Base-by-base conservation (phyloP, 2,329 filamentous ascomycete genomes). In the Neofusicoccum sp. region DNA sequence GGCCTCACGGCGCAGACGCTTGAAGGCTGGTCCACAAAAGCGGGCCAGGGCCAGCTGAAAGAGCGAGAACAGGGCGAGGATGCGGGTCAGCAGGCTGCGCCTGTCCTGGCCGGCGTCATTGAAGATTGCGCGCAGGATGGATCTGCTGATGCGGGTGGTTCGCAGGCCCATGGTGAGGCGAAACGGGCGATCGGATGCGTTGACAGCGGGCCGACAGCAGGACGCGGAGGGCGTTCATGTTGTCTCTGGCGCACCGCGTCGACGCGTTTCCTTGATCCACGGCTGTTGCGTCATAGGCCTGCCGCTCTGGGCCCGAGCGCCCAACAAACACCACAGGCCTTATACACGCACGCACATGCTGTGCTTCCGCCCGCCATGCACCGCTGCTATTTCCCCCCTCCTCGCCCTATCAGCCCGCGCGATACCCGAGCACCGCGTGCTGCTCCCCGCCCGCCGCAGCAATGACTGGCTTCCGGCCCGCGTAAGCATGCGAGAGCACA, bases 11-110 rank as follows among this genome's bases (percentile, higher is more conserved):
- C 85, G 78, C 9, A 87, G 73, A 12, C 76, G 77, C 7, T 71
- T 71, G 68, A 87, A 87, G 0, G 82, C 67, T 3, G 78, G 75
- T 2, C 76, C 73, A 6, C 79, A 74, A 64, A 79, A 78, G 49
- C 78, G 78, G 28, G 77, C 67, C 1, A 86, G 77, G 1, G 74
- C 70, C 4, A 85, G 75, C 54, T 78, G 74, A 69, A 81, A 82
- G 3, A 85, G 65, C 0, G 79, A 77, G 69, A 87, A 86, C 65
- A 87, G 82, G 20, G 79, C 73, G 26, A 84, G 64, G 43, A 84
- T 73, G 43, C 77, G 76, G 24, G 74, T 73, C 20, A 84, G 69
- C 0, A 78, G 66, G 20, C 65, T 63, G 4, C 31, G 65, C 61
- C 45, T 70, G 65, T 24, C 63, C 16, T 65, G 60, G 11, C 65